Base-by-base conservation (phyloP, 1,139 yeast species). In the Lodderomyces beijingensis region DNA sequence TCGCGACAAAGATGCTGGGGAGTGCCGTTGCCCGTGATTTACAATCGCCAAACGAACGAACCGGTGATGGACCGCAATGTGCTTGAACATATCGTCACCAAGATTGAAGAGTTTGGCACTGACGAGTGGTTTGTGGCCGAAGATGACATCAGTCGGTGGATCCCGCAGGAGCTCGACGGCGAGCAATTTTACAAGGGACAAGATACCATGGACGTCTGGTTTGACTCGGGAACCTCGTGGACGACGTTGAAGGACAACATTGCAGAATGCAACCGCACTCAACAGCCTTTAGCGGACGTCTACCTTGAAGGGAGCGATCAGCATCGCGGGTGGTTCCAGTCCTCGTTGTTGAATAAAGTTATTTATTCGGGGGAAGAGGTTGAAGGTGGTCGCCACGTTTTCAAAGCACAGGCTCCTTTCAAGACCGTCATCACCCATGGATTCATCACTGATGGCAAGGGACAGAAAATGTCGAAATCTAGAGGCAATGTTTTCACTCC, bases 171-270 rank as follows among this genome's bases (percentile, higher is more conserved):
- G 2, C 41, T 56, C 24, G 41, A 49, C 14, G 53, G 49, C 2
- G 51, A 65, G 10, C 78, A 79, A 0, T 39, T 52, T 3, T 45
- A 51, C 18, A 82, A 86, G 46, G 91, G 96, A 1, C 73, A 66
- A 32, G 98, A 93, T 47, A 91, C 98, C 0, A 84, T 91, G 89
- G 99, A 91, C 57, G 98, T 91, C 7, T 91, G 99, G 99, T 89
- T 91, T 62, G 99, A 91, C 54, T 85, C 95, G 25, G 99, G 99
- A 0, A 78, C 95, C 1, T 81, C 94, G 22, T 91, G 98, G 98
- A 74, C 80, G 5, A 74, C 77, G 28, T 63, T 87, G 20, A 64
- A 59, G 22, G 24, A 36, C 3, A 12, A 16, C 2, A 21, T 41
- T n/a, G 24, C 31, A 9, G 37, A 36, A 12, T 38, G 42, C 25